phyloP scores from a whole-genome alignment of 164 flowering plant genomes.

The Tetrastigma voinierianum region DNA sequence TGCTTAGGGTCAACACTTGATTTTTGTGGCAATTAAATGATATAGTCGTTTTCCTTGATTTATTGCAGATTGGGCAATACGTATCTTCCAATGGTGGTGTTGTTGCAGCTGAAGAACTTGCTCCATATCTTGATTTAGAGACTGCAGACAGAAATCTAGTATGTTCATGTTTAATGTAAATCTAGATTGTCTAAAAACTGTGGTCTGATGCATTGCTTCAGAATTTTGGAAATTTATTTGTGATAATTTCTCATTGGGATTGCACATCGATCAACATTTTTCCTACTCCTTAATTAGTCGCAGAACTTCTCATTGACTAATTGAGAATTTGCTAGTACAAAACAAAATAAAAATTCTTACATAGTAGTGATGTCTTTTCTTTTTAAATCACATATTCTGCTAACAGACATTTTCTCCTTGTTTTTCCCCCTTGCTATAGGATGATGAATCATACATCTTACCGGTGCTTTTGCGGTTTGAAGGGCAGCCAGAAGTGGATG shows the following conservation, averaged over 20 bases:
- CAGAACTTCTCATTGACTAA: not conserved
- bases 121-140: constrained; percentile 90
- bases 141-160: constrained; percentile 40
- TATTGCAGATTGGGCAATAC: constrained; percentile 84
- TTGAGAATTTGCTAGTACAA: not conserved
- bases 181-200: not conserved
- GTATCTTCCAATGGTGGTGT: constrained; percentile 91
- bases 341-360: not conserved
- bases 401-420: constrained; percentile 10
- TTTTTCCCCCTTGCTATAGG: constrained; percentile 36
- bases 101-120: constrained; percentile 95
- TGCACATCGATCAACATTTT: too few relatives aligned
- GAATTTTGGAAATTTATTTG: constrained; percentile 1
- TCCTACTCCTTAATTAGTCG: not conserved
- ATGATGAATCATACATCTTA: constrained; percentile 84
- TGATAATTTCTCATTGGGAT: not conserved
- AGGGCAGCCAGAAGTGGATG: constrained; percentile 95
- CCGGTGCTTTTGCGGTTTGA: constrained; percentile 93
- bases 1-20: too few relatives aligned
- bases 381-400: not conserved
- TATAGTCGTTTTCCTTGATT: not conserved
- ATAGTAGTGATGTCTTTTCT: not conserved
- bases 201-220: not conserved
- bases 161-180: constrained; percentile 17
- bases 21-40: not conserved